A percentile compares a stretch with the other conserved stretches of the same genome.
Evolutionary conservation across 2,329 filamentous ascomycete species (phyloP).

Genomic region (Talaromyces sp.): DNA sequence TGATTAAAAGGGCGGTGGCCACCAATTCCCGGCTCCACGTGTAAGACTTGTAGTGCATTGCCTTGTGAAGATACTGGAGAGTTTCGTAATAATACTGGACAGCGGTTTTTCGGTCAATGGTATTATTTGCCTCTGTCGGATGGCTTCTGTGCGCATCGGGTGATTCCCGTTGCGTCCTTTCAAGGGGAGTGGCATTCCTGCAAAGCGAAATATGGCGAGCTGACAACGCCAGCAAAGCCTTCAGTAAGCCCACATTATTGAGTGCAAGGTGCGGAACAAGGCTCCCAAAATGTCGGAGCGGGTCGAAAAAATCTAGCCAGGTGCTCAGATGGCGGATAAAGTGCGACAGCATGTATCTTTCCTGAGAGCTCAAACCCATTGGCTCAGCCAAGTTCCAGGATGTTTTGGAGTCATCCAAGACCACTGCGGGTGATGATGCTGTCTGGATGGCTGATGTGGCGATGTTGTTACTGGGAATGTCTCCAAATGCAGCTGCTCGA

Average conservation of each 20-base stretch:
- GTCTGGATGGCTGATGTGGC: conserved; percentile 4
- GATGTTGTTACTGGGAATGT: conserved; percentile 3
- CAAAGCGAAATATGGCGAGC: conserved; percentile 46
- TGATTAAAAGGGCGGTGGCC: conserved; percentile 56
- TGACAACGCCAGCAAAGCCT: conserved; percentile 53
- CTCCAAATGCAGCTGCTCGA: conserved; percentile 4
- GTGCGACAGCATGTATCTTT: conserved; percentile 13
- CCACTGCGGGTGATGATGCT: background rate
- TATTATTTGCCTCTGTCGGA: conserved; percentile 15
- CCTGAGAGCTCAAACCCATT: conserved; percentile 12
- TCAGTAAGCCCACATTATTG: conserved; percentile 53
- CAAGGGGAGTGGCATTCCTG: conserved; percentile 12
- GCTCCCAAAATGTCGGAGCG: conserved; percentile 33
- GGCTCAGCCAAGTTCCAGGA: conserved; percentile 13
- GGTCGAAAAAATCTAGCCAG: conserved; percentile 43
- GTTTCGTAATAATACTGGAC: conserved; percentile 60
- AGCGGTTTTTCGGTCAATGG: conserved; percentile 33
- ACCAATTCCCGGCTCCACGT: conserved; percentile 54
- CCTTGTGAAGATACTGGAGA: conserved; percentile 56
- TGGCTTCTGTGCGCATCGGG: conserved; percentile 15
- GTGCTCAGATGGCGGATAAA: conserved; percentile 20
- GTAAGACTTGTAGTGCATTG: conserved; percentile 55
- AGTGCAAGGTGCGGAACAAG: conserved; percentile 39
- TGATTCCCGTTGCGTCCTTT: background rate
- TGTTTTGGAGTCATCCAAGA: conserved; percentile 11